Conservation (phyloP, 2,329 filamentous ascomycete genomes). For the Verticillium albo-atrum region DNA sequence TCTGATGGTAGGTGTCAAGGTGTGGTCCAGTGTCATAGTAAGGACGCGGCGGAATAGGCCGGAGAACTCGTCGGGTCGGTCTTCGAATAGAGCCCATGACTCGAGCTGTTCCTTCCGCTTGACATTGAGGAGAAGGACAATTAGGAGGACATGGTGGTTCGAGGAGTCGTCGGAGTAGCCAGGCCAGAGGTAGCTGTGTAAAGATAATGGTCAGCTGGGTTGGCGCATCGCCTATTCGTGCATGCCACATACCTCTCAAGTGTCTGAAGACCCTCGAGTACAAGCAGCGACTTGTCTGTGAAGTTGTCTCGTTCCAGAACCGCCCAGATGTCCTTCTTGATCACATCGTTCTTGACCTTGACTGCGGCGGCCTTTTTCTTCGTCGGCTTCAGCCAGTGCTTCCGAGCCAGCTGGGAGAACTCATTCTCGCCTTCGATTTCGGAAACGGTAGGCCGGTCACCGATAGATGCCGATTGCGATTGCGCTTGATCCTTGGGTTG, state of each 20-base stretch:
- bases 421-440: conserved; percentile 67
- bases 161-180: conserved; percentile 84
- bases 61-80: conserved; percentile 78
- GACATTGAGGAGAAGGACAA: conserved; percentile 80
- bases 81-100: conserved; percentile 83
- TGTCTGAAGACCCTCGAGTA: conserved; percentile 85
- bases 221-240: neutral
- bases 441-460: conserved; percentile 58
- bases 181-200: conserved; percentile 81
- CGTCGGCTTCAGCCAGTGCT: conserved; percentile 73
- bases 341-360: conserved; percentile 76
- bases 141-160: conserved; percentile 84
- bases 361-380: conserved; percentile 57
- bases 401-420: conserved; percentile 74
- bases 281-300: conserved; percentile 68
- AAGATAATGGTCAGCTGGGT: conserved; percentile 16
- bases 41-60: conserved; percentile 83
- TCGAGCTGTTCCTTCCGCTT: conserved; percentile 84
- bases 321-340: conserved; percentile 89
- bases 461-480: conserved; percentile 12
- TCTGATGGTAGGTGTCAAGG: conserved; percentile 61
- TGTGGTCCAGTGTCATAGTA: conserved; percentile 74
- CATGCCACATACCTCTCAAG: conserved; percentile 63
- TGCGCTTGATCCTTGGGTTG: conserved; percentile 24
- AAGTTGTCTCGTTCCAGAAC: conserved; percentile 78